Base-by-base conservation (phyloP, 257 asterid genomes). In the Rubia yunnanensis region DNA sequence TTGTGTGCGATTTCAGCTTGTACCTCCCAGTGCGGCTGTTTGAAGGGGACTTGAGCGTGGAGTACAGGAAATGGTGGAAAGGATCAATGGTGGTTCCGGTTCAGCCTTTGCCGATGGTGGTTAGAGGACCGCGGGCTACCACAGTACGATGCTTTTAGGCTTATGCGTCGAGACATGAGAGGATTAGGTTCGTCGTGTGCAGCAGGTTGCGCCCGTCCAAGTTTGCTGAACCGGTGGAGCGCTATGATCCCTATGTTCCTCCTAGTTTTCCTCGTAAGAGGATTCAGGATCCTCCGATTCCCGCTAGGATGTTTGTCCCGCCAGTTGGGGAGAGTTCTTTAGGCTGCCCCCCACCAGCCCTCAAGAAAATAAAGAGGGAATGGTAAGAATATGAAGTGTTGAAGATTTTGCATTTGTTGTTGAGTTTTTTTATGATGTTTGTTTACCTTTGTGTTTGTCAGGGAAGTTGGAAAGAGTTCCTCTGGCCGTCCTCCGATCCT, bases 1-100 rank as follows among this genome's bases (percentile, higher is more conserved):
- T 26, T 5, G 20, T 7, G 20, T 14, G 41, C 1, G 74, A 49
- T 26, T 58, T 49, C 10, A 53, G 17, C 10, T 30, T 78, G 38
- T 73, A 72, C 1, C 11, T 67, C 70, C 83, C 81, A 4, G 44
- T 72, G 5, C 70, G 81, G 64, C 39, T 75, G 26, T 61, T 14
- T n/a, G 81, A 75, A 49, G 24, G 78, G 0, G 83, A 75, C 62
- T 66, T 73, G 8, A 72, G 74, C n/a, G 41, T 7, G 4, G 58
- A 46, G 26, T 77, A 77, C 56, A 65, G 64, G 71, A n/a, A 69
- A 23, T 80, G 85, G 85, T 80, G 85, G 85, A 74, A 62, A 34
- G 55, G 50, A 17, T 35, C 27, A 4, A 70, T 74, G n/a, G n/a
- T 49, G 18, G 66, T 63, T 71, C 74, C 66, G 1, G 67, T 34